Conservation (phyloP, 2,329 filamentous ascomycete genomes). For the Sporothrix variecibatus region DNA sequence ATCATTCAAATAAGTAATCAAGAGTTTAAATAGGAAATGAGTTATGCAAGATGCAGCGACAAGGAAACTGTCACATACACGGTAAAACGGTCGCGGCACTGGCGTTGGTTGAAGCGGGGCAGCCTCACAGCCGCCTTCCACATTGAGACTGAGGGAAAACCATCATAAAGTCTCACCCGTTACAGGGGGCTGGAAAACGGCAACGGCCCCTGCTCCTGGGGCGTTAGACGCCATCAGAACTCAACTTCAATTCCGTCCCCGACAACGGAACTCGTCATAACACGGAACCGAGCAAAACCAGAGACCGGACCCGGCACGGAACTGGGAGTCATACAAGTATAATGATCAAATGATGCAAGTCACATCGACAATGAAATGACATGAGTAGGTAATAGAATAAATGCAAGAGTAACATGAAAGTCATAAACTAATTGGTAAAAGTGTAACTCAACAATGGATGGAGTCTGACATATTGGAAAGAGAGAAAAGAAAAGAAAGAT, state of each 20-base stretch:
- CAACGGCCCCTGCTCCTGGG: too few species aligned
- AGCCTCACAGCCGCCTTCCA: neutral
- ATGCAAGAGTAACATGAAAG: neutral
- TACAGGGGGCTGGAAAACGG: too few species aligned
- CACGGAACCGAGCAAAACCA: neutral
- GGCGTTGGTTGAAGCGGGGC: neutral
- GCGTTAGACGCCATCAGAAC: too few species aligned
- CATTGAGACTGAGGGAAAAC: neutral
- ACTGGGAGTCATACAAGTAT: neutral
- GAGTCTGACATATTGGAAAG: too few species aligned
- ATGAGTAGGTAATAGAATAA: neutral
- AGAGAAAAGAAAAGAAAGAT: too few species aligned
- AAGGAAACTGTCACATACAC: too few species aligned
- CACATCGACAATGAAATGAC: neutral
- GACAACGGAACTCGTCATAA: neutral
- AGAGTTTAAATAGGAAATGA: neutral
- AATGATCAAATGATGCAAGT: neutral
- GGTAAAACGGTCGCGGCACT: neutral
- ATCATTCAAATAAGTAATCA: neutral
- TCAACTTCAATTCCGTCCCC: neutral
- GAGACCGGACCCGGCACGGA: neutral
- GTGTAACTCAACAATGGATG: neutral
- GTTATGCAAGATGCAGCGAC: neutral
- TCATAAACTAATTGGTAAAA: neutral
- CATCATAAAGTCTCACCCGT: neutral